Percentiles rank a stretch among this genome's conserved stretches.
phyloP scores from a whole-genome alignment of 345 rosid genomes.

The Angophora floribunda region DNA sequence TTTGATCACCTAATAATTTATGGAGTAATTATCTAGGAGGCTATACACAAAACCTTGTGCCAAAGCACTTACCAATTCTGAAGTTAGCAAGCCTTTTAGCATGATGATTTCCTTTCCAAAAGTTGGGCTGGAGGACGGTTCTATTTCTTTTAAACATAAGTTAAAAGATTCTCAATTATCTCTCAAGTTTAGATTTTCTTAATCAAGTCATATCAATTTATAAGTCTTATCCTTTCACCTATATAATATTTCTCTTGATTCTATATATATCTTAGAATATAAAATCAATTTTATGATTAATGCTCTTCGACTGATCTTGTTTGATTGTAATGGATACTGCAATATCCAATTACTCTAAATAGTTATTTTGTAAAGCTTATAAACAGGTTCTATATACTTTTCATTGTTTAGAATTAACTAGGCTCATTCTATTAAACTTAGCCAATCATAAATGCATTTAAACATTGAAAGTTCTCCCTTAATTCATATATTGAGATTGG shows the following conservation, averaged over 20 bases:
- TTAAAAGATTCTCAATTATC: neutral
- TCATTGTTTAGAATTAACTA: neutral
- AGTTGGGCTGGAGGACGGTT: neutral
- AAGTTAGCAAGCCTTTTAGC: neutral
- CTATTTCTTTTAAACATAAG: neutral
- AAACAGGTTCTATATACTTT: neutral
- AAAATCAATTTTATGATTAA: neutral
- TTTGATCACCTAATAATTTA: neutral
- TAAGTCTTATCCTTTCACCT: neutral
- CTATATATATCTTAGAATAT: neutral
- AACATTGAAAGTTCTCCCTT: neutral
- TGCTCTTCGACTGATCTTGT: rapidly evolving
- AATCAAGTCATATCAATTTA: neutral
- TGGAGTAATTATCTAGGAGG: neutral
- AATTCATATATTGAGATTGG: neutral
- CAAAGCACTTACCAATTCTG: neutral
- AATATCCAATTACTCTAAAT: neutral
- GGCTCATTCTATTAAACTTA: neutral
- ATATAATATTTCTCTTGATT: neutral
- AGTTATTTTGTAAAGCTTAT: neutral
- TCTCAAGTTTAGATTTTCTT: neutral
- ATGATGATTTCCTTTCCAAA: neutral
- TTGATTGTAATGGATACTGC: neutral
- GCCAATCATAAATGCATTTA: neutral
- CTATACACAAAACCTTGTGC: neutral